These are phyloP conservation scores for Bipolaris gigantea DNA, from an alignment of 2,329 filamentous ascomycete genomes.

Conservation along the genomic window DNA sequence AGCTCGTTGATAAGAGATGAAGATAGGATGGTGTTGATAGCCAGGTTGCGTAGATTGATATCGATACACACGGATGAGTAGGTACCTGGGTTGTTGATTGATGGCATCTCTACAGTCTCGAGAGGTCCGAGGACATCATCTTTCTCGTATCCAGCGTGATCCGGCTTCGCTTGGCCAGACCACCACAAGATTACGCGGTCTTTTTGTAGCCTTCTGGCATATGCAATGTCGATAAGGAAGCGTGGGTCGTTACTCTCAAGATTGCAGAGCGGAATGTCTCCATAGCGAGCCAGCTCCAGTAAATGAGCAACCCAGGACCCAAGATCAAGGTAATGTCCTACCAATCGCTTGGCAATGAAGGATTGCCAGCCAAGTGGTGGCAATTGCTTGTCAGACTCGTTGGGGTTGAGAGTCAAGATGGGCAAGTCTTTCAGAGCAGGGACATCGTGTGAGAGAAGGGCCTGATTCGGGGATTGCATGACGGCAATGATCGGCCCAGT, in stretches of 20 bases:
- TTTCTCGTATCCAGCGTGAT: slow-evolving; percentile 93
- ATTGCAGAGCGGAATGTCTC: slow-evolving; percentile 93
- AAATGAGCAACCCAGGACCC: slow-evolving; percentile 90
- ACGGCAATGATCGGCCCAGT: slow-evolving; percentile 78
- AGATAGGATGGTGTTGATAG: slow-evolving; percentile 96
- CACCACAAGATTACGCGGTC: slow-evolving; percentile 97
- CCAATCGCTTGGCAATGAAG: slow-evolving; percentile 81
- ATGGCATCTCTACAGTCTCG: slow-evolving; percentile 88
- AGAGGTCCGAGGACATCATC: slow-evolving; percentile 84
- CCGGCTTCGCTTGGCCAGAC: slow-evolving; percentile 82
- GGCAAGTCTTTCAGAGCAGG: slow-evolving; percentile 83
- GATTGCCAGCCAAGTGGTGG: slow-evolving; percentile 93
- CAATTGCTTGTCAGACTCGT: slow-evolving; percentile 80
- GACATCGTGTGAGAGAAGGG: slow-evolving; percentile 80
- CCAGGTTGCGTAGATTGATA: slow-evolving; percentile 86
- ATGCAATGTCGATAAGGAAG: slow-evolving; percentile 94
- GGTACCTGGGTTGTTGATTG: slow-evolving; percentile 88
- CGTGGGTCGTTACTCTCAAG: slow-evolving; percentile 91
- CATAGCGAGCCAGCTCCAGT: slow-evolving; percentile 84
- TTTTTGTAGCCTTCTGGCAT: slow-evolving; percentile 83
- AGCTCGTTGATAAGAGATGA: slow-evolving; percentile 96
- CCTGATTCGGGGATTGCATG: slow-evolving; percentile 84
- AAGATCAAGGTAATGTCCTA: slow-evolving; percentile 89
- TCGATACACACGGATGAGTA: slow-evolving; percentile 98
- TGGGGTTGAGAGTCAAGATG: slow-evolving; percentile 76